Percentiles rank a stretch among this genome's conserved stretches.
Evolutionary conservation across 2,329 filamentous ascomycete genomes (phyloP).

Genomic region (Dothistroma septosporum): DNA sequence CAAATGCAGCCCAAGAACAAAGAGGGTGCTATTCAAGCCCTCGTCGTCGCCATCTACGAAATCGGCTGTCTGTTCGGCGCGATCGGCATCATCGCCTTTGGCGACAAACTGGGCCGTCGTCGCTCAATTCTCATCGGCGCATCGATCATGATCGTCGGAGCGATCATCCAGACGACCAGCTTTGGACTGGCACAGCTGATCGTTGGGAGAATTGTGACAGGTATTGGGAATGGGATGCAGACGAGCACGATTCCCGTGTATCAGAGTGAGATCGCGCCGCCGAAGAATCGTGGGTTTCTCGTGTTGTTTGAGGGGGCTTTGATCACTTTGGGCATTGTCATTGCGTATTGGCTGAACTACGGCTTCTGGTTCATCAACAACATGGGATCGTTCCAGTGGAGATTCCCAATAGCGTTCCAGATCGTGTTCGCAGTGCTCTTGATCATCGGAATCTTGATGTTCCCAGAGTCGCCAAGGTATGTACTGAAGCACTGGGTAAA

Average conservation of each 20-base stretch:
- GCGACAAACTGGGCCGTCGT: slow-evolving; percentile 56
- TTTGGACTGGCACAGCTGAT: slow-evolving; percentile 46
- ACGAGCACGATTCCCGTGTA: slow-evolving; percentile 54
- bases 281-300: slow-evolving; percentile 57
- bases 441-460: slow-evolving; percentile 44
- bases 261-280: slow-evolving; percentile 51
- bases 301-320: slow-evolving; percentile 58
- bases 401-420: slow-evolving; percentile 54
- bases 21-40: slow-evolving; percentile 30
- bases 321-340: slow-evolving; percentile 50
- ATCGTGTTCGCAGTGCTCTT: slow-evolving; percentile 47
- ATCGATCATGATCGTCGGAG: slow-evolving; percentile 55
- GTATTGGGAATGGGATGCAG: slow-evolving; percentile 53
- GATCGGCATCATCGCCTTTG: slow-evolving; percentile 42
- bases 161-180: slow-evolving; percentile 54
- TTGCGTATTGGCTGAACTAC: slow-evolving; percentile 43
- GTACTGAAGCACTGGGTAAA: not conserved
- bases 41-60: slow-evolving; percentile 34
- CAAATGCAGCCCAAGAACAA: slow-evolving; percentile 33
- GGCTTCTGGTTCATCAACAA: slow-evolving; percentile 36
- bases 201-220: slow-evolving; percentile 50
- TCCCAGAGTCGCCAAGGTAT: slow-evolving; percentile 55
- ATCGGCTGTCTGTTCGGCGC: slow-evolving; percentile 36
- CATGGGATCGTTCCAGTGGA: slow-evolving; percentile 43
- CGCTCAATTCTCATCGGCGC: slow-evolving; percentile 58